Percentiles rank a stretch among this genome's conserved stretches.
Evolutionary conservation across 352 stramenopile genomes (phyloP).

Genomic region (Phytophthora crassamura): DNA sequence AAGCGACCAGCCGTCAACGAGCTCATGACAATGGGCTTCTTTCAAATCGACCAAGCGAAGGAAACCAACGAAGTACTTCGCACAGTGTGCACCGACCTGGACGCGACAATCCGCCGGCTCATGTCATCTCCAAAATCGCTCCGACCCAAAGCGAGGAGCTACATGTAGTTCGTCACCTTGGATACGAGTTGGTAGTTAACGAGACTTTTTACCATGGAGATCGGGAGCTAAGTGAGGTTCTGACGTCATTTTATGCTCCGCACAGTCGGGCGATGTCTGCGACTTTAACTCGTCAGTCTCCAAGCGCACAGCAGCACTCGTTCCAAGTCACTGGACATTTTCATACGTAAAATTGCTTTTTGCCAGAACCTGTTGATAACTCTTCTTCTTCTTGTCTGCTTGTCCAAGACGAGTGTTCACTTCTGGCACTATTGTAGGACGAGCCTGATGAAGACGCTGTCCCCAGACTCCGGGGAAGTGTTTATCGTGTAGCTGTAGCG

Average conservation of each 20-base stretch:
- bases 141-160: constrained; percentile 18
- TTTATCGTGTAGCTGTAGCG: too few species aligned
- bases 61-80: constrained; percentile 63
- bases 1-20: constrained; percentile 42
- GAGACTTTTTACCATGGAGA: background rate
- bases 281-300: constrained; percentile 40
- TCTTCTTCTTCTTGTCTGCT: too few species aligned
- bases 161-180: too few species aligned
- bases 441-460: too few species aligned
- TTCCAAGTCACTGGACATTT: constrained; percentile 40
- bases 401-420: too few species aligned
- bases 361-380: too few species aligned
- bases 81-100: constrained; percentile 62
- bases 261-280: constrained; percentile 47
- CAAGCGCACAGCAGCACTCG: constrained; percentile 11
- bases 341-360: constrained; percentile 49
- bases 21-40: constrained; percentile 54
- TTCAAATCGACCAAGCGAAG: constrained; percentile 56
- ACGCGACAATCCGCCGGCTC: constrained; percentile 60
- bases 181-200: too few species aligned
- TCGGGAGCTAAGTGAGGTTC: constrained; percentile 29
- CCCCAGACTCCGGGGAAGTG: too few species aligned
- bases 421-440: too few species aligned
- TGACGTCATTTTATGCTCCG: constrained; percentile 40
- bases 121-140: constrained; percentile 18